Percentiles rank a stretch among this genome's conserved stretches.
phyloP scores from a whole-genome alignment of 2,329 filamentous ascomycete species.

The Xylaria sp. region DNA sequence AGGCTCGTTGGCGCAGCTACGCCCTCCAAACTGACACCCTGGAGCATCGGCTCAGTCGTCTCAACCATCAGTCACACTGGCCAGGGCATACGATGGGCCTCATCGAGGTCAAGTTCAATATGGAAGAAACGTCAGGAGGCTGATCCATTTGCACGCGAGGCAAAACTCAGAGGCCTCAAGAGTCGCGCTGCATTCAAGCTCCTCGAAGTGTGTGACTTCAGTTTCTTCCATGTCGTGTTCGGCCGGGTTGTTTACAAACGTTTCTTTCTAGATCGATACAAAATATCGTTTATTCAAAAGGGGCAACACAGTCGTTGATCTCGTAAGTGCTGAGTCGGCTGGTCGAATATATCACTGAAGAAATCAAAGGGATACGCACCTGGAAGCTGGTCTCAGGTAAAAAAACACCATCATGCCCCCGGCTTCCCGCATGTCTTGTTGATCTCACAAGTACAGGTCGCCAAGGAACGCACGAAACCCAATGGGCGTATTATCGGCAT shows the following conservation, averaged over 20 bases:
- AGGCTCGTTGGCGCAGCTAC: slow-evolving; percentile 19
- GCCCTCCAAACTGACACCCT: slow-evolving; percentile 6
- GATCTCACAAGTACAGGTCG: slow-evolving; percentile 54
- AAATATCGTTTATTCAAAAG: slow-evolving; percentile 73
- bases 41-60: not conserved
- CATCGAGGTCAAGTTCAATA: slow-evolving; percentile 53
- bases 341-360: slow-evolving; percentile 9
- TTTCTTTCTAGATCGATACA: slow-evolving; percentile 61
- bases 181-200: slow-evolving; percentile 93
- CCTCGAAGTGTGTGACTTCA: slow-evolving; percentile 56
- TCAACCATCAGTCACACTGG: not conserved
- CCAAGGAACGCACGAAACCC: slow-evolving; percentile 70
- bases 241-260: not conserved
- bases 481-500: slow-evolving; percentile 80
- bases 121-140: slow-evolving; percentile 77
- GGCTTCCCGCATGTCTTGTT: slow-evolving; percentile 5
- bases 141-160: slow-evolving; percentile 69
- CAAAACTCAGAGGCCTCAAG: slow-evolving; percentile 74
- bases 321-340: slow-evolving; percentile 49
- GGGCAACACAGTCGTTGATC: slow-evolving; percentile 82
- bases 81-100: slow-evolving; percentile 36
- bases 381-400: slow-evolving; percentile 65
- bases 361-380: slow-evolving; percentile 64
- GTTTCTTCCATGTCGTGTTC: not conserved
- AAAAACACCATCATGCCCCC: slow-evolving; percentile 15